Percentiles rank a stretch among this genome's conserved stretches.
phyloP scores from a whole-genome alignment of 192 early-diverging fungal genomes.

The Podila clonocystis region DNA sequence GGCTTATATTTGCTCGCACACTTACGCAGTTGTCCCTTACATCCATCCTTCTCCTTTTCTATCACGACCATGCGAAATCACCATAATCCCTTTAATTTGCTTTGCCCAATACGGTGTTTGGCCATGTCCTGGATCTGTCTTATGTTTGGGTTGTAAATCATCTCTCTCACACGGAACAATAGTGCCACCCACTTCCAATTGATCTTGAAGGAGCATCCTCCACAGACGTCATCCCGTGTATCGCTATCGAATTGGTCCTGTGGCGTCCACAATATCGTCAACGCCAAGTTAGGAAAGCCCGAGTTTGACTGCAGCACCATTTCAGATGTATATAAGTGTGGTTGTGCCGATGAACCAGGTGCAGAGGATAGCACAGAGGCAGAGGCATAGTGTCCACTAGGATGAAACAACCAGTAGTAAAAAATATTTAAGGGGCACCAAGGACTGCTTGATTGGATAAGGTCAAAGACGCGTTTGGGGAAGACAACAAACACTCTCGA shows the following conservation, averaged over 20 bases:
- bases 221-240: constrained; percentile 76
- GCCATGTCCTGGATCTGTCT: not conserved
- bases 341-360: constrained; percentile 68
- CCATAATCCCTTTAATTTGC: constrained; percentile 4
- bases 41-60: not conserved
- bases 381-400: not conserved
- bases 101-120: not conserved
- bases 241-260: constrained; percentile 90
- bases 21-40: not conserved
- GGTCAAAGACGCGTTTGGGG: not conserved
- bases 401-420: not conserved
- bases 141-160: not conserved
- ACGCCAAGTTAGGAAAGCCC: constrained; percentile 81
- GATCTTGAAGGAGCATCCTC: constrained; percentile 81
- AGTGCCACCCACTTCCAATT: constrained; percentile 90
- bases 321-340: constrained; percentile 86
- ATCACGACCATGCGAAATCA: too few species aligned
- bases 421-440: not conserved
- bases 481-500: too few species aligned
- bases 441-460: too few species aligned
- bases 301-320: constrained; percentile 84
- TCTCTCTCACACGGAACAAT: not conserved
- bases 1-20: not conserved
- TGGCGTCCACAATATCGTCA: constrained; percentile 92
- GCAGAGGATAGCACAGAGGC: not conserved